These are phyloP conservation scores for Saturnispora dispora DNA, from an alignment of 805 yeast genomes.

Conservation along the genomic window DNA sequence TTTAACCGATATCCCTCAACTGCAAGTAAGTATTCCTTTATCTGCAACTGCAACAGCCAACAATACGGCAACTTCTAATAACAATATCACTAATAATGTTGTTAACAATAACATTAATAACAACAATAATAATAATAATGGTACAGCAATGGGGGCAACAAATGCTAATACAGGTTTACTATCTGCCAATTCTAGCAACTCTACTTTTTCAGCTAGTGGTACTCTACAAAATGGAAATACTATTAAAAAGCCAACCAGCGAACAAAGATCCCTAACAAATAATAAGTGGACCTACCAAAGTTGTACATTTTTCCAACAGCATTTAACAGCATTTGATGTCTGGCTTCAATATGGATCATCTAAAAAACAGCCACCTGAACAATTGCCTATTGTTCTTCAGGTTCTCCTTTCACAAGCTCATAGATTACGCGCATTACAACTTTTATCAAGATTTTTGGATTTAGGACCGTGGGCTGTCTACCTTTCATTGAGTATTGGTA, in stretches of 20 bases:
- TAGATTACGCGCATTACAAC: conserved; percentile 75
- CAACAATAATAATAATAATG: background rate
- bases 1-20: conserved; percentile 24
- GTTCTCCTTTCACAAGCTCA: conserved; percentile 91
- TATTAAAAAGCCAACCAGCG: conserved; percentile 1
- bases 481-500: conserved; percentile 85
- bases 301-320: conserved; percentile 92
- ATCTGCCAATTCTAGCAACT: conserved; percentile 10
- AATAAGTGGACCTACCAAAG: conserved; percentile 56
- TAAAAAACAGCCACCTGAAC: conserved; percentile 84
- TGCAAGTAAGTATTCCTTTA: conserved; percentile 15
- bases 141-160: background rate
- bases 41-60: background rate
- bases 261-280: background rate
- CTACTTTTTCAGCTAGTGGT: background rate
- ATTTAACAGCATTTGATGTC: conserved; percentile 88
- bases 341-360: conserved; percentile 91
- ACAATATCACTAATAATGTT: conserved; percentile 1
- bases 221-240: background rate
- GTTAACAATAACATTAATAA: background rate
- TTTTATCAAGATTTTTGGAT: conserved; percentile 80
- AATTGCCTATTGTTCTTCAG: conserved; percentile 86
- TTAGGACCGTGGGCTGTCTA: conserved; percentile 98
- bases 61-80: conserved; percentile 13
- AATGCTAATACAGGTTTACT: background rate